Evolutionary conservation across 345 rosid species (phyloP).

Genomic region (Citrus hindsii): DNA sequence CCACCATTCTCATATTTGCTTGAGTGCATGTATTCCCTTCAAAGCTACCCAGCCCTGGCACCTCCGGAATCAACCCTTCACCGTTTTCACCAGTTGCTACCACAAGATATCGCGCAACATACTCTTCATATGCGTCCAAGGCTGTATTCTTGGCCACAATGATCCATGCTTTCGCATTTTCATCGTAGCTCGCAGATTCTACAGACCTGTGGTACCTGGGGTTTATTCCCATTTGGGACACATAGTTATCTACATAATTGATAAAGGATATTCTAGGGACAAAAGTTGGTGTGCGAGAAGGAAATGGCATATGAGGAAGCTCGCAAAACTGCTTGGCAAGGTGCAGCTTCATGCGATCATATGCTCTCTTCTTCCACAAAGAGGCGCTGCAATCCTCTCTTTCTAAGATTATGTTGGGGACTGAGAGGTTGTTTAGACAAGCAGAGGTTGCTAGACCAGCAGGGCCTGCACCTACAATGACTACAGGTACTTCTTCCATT

Average conservation of each 20-base stretch:
- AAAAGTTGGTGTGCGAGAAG: slow-evolving; percentile 32
- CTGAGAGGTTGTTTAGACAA: slow-evolving; percentile 35
- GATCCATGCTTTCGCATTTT: slow-evolving; percentile 21
- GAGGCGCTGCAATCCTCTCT: slow-evolving; percentile 51
- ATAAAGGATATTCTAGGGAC: slow-evolving; percentile 38
- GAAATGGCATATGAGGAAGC: slow-evolving; percentile 50
- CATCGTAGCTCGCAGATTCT: slow-evolving; percentile 21
- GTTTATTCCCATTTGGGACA: slow-evolving; percentile 26
- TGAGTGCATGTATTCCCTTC: slow-evolving; percentile 46
- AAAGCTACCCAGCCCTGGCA: slow-evolving; percentile 37
- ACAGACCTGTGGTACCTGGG: slow-evolving; percentile 30
- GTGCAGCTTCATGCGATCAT: slow-evolving; percentile 50
- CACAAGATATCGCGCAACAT: slow-evolving; percentile 37
- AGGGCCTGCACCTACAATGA: slow-evolving; percentile 62
- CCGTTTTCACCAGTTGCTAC: slow-evolving; percentile 51
- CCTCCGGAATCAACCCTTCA: slow-evolving; percentile 32
- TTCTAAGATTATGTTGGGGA: slow-evolving; percentile 47
- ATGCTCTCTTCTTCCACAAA: slow-evolving; percentile 51
- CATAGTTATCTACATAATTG: slow-evolving; percentile 45
- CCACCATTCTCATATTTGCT: slow-evolving; percentile 32
- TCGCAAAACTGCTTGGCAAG: slow-evolving; percentile 47
- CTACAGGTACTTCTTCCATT: slow-evolving; percentile 15
- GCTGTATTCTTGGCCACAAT: slow-evolving; percentile 22
- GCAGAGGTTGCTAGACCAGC: slow-evolving; percentile 55
- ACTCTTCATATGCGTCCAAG: slow-evolving; percentile 12